Evolutionary conservation across 768 basidiomycete genomes (phyloP).

Genomic region (Rhodotorula paludigena): DNA sequence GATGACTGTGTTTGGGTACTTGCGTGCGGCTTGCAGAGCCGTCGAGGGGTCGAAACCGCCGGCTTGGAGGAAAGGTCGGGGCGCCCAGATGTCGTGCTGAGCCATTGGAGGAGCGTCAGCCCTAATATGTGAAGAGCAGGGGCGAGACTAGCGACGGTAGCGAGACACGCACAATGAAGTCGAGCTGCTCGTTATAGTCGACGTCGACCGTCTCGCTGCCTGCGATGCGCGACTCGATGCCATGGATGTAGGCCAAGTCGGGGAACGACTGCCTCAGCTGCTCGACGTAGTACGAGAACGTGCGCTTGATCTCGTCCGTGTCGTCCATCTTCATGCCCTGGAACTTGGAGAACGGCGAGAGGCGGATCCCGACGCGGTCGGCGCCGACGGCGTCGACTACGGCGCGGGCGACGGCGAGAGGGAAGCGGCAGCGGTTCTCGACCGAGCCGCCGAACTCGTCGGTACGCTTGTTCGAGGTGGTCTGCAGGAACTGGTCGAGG

Average conservation of each 20-base stretch:
- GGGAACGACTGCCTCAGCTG: constrained; percentile 52
- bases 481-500: constrained; percentile 41
- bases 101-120: too few relatives aligned
- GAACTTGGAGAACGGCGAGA: constrained; percentile 49
- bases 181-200: constrained; percentile 38
- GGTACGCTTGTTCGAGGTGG: constrained; percentile 45
- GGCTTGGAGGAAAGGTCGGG: constrained; percentile 17
- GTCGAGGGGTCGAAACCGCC: constrained; percentile 20
- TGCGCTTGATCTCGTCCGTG: constrained; percentile 33
- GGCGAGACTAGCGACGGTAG: too few relatives aligned
- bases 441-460: constrained; percentile 62
- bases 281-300: constrained; percentile 52
- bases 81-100: constrained; percentile 31
- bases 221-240: constrained; percentile 49
- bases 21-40: constrained; percentile 1
- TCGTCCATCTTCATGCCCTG: constrained; percentile 49
- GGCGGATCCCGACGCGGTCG: constrained; percentile 56
- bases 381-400: constrained; percentile 56
- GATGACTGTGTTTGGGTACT: constrained; percentile 25
- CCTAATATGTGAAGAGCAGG: background rate
- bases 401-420: constrained; percentile 56
- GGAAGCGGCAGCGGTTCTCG: constrained; percentile 59
- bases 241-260: constrained; percentile 55
- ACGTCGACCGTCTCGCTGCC: constrained; percentile 15
- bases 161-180: constrained; percentile 28